Conservation (phyloP, 2,329 filamentous ascomycete genomes). For the Blastomyces percursus region DNA sequence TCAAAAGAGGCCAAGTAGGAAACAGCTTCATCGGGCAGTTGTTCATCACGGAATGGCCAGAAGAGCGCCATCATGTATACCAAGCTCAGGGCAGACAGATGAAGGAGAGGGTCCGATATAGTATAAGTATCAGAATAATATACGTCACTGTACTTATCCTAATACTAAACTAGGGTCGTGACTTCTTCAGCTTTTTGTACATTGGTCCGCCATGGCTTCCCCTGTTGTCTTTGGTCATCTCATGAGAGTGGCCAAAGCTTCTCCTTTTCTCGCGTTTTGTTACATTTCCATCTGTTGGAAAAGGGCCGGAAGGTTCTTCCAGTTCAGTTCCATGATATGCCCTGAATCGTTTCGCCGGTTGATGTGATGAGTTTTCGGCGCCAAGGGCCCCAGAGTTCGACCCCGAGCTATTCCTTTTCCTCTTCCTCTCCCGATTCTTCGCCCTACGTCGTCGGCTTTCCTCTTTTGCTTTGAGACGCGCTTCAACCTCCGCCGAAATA, state of each 20-base stretch:
- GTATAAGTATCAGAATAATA: background rate
- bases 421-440: slow-evolving; percentile 30
- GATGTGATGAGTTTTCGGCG: background rate
- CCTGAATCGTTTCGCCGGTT: background rate
- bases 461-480: slow-evolving; percentile 34
- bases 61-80: background rate
- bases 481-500: slow-evolving; percentile 37
- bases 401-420: slow-evolving; percentile 30
- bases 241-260: background rate
- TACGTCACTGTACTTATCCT: background rate
- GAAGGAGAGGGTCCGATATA: background rate
- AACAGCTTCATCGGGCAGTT: background rate
- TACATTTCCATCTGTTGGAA: background rate
- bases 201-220: slow-evolving; percentile 1
- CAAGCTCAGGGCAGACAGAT: background rate
- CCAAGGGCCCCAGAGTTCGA: slow-evolving; percentile 21
- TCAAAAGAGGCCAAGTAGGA: background rate
- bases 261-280: background rate
- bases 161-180: background rate
- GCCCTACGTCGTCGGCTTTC: slow-evolving; percentile 25
- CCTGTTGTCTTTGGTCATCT: background rate
- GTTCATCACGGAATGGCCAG: background rate
- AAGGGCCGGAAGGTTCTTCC: background rate
- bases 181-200: slow-evolving; percentile 5
- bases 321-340: background rate